Percentiles rank a stretch among this genome's conserved stretches.
phyloP scores from a whole-genome alignment of 352 stramenopile genomes.

The Halophytophthora batemanensis region DNA sequence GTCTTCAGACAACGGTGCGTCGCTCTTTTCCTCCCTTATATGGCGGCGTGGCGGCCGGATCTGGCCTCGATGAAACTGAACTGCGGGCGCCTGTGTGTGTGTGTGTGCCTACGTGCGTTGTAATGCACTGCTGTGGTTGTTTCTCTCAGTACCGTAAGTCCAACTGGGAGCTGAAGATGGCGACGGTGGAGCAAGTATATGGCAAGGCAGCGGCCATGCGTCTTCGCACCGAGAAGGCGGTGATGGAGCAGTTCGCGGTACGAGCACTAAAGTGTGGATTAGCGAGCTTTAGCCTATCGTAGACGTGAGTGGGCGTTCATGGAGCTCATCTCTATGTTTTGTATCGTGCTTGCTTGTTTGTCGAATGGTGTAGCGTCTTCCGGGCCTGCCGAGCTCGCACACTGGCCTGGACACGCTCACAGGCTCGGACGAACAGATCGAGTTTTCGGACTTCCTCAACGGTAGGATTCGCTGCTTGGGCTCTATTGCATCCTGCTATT shows the following conservation, averaged over 20 bases:
- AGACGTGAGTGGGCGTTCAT: too few relatives aligned
- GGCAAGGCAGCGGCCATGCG: slow-evolving; percentile 87
- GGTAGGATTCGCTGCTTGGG: slow-evolving; percentile 28
- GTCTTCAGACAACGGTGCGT: slow-evolving; percentile 72
- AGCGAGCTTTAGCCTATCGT: too few relatives aligned
- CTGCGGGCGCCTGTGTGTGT: too few relatives aligned
- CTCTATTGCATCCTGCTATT: too few relatives aligned
- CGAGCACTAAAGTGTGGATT: too few relatives aligned
- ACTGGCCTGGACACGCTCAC: slow-evolving; percentile 77
- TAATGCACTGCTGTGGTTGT: slow-evolving; percentile 1
- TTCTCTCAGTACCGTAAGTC: slow-evolving; percentile 55
- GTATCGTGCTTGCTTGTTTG: background rate
- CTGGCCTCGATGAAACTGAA: too few relatives aligned
- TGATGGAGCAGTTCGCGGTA: slow-evolving; percentile 82
- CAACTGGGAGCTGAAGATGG: slow-evolving; percentile 88
- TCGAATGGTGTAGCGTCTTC: slow-evolving; percentile 52
- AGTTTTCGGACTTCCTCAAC: slow-evolving; percentile 83
- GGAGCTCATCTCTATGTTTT: background rate
- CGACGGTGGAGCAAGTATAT: slow-evolving; percentile 86
- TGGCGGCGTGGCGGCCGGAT: too few relatives aligned
- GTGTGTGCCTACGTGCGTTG: too few relatives aligned
- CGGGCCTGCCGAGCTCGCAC: slow-evolving; percentile 74
- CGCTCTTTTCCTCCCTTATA: background rate
- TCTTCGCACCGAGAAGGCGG: slow-evolving; percentile 84
- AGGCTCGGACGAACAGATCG: slow-evolving; percentile 73